Base-by-base conservation (phyloP, 805 yeast genomes). In the Cyberlindnera suaveolens region DNA sequence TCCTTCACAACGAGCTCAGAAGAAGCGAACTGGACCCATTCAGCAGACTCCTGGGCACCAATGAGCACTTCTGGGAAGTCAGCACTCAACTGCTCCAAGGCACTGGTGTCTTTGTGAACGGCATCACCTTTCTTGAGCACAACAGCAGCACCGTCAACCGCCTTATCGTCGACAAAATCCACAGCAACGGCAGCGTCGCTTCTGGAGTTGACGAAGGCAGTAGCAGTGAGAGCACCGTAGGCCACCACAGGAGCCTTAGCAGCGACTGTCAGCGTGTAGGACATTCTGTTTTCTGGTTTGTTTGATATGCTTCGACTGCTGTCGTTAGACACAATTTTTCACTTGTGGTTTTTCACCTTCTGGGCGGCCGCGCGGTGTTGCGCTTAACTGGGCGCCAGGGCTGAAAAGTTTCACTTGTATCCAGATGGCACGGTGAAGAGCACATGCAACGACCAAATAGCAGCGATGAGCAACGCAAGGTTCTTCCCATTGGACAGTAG, bases 221-320 rank as follows among this genome's bases (percentile, higher is more conserved):
- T 85, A 35, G 95, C 95, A 54, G 86, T 79, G 48, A 89, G 66
- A 15, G 80, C 78, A 6, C 86, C 76, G 62, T 87, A 91, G 26
- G 91, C 93, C 45, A 86, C 82, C 40, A 76, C 72, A 16, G 86
- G 86, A 5, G 96, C 95, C 71, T 88, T 90, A 43, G 86, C 88
- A 45, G 96, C 96, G 51, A 90, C 66, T 45, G 80, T 73, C 48
- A 90, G 70, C 38, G 63, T 58, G 45, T 49, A 51, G 15, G 70
- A 67, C 59, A 77, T 65, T 9, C 27, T 23, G 11, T 32, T 31
- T 34, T 36, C 14, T 35, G 30, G 18, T 18, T 29, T 15, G 7
- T 18, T 15, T 34, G 13, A 6, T 20, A 18, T 35, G 30, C 13
- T 15, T 20, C 5, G 8, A 18, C 15, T 14, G 38, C 16, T 26